Percentiles rank a stretch among this genome's conserved stretches.
Evolutionary conservation across 495 filamentous ascomycete genomes (phyloP).

Genomic region (Neurospora intermedia): DNA sequence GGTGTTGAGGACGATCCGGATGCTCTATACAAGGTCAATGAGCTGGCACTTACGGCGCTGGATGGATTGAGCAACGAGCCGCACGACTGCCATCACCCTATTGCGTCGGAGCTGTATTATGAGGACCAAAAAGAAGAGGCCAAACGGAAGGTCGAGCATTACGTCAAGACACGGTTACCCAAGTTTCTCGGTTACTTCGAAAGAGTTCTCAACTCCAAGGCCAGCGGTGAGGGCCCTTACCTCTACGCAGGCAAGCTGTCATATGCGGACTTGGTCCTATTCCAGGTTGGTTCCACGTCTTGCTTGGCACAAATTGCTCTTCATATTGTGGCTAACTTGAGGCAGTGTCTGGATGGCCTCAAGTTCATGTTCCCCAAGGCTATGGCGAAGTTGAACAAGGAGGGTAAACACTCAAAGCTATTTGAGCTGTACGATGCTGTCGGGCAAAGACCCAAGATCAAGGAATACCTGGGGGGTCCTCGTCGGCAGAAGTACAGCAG

Average conservation of each 20-base stretch:
- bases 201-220: conserved; percentile 44
- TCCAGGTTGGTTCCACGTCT: conserved; percentile 36
- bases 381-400: conserved; percentile 30
- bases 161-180: conserved; percentile 45
- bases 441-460: conserved; percentile 41
- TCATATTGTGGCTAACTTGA: neutral
- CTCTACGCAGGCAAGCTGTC: conserved; percentile 48
- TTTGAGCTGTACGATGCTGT: conserved; percentile 47
- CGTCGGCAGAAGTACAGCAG: conserved; percentile 40
- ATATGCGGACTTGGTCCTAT: conserved; percentile 59
- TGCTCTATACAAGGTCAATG: conserved; percentile 41
- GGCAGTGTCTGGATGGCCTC: conserved; percentile 37
- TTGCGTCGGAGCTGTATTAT: conserved; percentile 45
- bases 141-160: conserved; percentile 38
- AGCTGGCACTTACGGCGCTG: conserved; percentile 52
- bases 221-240: conserved; percentile 44
- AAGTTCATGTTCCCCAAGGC: conserved; percentile 55
- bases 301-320: neutral
- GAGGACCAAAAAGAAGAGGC: conserved; percentile 58
- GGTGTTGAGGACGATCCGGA: conserved; percentile 29
- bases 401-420: conserved; percentile 38
- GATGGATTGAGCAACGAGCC: conserved; percentile 53
- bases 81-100: conserved; percentile 59
- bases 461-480: conserved; percentile 49
- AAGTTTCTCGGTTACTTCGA: conserved; percentile 59